Evolutionary conservation across 768 basidiomycete genomes (phyloP).

Genomic region (Agaricus bisporus): DNA sequence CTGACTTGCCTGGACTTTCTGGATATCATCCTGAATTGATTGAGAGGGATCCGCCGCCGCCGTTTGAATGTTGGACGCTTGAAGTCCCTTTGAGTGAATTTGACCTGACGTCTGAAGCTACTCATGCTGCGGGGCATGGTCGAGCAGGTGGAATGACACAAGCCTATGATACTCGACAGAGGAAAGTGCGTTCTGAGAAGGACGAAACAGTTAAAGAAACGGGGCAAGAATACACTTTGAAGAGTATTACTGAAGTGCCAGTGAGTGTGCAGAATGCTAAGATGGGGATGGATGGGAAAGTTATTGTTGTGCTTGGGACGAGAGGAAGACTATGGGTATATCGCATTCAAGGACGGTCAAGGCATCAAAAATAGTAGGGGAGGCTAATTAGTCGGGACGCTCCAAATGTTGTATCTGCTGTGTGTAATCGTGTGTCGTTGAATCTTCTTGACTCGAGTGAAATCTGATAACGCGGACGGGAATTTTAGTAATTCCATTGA

Average conservation of each 20-base stretch:
- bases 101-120: neutral
- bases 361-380: no score
- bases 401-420: no score
- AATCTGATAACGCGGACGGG: no score
- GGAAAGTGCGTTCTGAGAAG: neutral
- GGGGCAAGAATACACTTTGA: neutral
- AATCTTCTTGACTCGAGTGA: no score
- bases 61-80: constrained; percentile 5
- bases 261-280: constrained; percentile 32
- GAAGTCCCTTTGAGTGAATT: constrained; percentile 5
- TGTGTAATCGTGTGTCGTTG: no score
- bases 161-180: neutral
- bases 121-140: neutral
- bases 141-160: neutral
- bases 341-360: constrained; percentile 13
- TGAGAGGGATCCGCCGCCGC: constrained; percentile 1
- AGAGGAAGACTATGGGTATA: constrained; percentile 37
- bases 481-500: no score
- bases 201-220: constrained; percentile 14
- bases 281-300: constrained; percentile 36
- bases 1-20: neutral
- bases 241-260: constrained; percentile 4
- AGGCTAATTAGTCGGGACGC: no score
- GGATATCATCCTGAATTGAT: neutral
- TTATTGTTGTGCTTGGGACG: constrained; percentile 34